Conservation (phyloP, 164 flowering plant genomes). For the Annona cherimola region DNA sequence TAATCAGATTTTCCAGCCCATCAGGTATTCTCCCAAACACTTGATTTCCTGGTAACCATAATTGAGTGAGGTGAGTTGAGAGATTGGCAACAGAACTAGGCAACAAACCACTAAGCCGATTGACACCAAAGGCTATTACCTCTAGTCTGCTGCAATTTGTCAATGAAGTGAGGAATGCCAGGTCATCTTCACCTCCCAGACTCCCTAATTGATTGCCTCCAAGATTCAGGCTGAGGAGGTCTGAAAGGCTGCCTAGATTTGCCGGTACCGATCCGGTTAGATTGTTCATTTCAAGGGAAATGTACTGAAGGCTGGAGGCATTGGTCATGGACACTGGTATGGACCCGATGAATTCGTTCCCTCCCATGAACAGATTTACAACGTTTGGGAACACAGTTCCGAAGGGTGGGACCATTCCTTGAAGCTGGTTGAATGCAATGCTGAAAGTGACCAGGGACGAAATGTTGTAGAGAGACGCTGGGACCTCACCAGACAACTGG, state of each 20-base stretch:
- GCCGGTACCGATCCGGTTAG: constrained; percentile 13
- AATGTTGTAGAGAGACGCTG: not conserved
- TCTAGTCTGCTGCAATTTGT: constrained; percentile 10
- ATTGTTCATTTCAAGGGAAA: constrained; percentile 7
- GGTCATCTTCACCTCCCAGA: not conserved
- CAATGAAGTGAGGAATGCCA: constrained; percentile 8
- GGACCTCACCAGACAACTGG: not conserved
- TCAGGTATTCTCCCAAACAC: constrained; percentile 12
- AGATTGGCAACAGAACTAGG: constrained; percentile 3
- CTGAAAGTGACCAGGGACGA: not conserved
- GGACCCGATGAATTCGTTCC: constrained; percentile 10
- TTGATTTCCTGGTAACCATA: not conserved
- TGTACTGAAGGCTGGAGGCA: constrained; percentile 2
- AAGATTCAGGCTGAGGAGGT: not conserved
- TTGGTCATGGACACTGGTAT: constrained; percentile 17
- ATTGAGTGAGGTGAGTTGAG: not conserved
- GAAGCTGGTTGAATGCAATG: not conserved
- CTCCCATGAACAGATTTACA: constrained; percentile 1
- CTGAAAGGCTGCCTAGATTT: not conserved
- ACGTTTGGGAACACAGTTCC: constrained; percentile 9
- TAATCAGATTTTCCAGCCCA: constrained; percentile 7
- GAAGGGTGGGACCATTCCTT: constrained; percentile 12
- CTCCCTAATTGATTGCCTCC: constrained; percentile 1
- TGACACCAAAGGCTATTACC: not conserved
- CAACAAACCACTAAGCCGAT: constrained; percentile 3